phyloP scores from a whole-genome alignment of 164 flowering plant genomes.

The Sextonia rubra region DNA sequence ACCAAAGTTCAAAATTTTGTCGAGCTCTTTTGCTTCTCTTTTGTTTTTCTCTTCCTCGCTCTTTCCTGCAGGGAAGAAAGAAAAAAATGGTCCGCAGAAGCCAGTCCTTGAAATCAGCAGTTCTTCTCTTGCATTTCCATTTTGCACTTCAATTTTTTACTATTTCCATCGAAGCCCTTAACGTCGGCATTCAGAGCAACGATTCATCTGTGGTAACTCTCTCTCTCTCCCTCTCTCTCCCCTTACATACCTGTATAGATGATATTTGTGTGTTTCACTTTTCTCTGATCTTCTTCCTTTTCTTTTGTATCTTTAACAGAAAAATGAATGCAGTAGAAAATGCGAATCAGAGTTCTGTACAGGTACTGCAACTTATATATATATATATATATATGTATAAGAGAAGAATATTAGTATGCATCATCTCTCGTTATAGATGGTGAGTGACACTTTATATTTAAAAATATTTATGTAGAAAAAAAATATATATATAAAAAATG shows the following conservation, averaged over 20 bases:
- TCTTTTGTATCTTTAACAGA: slow-evolving; percentile 24
- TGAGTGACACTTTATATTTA: no score
- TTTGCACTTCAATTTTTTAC: slow-evolving; percentile 14
- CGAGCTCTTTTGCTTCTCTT: slow-evolving; percentile 4
- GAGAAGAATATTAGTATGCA: no score
- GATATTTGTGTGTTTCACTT: background rate
- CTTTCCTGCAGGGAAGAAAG: background rate
- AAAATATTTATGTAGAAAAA: no score
- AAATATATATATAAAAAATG: no score
- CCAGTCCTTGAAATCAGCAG: slow-evolving; percentile 19
- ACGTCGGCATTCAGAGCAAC: slow-evolving; percentile 40
- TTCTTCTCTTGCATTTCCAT: slow-evolving; percentile 15
- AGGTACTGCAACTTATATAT: slow-evolving; percentile 30
- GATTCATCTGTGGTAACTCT: slow-evolving; percentile 29
- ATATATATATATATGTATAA: no score
- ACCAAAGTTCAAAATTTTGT: slow-evolving; percentile 24
- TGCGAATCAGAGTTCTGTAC: slow-evolving; percentile 83
- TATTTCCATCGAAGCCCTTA: slow-evolving; percentile 33
- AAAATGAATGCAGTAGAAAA: slow-evolving; percentile 66
- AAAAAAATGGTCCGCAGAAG: slow-evolving; percentile 19
- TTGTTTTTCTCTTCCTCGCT: no score
- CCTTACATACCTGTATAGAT: no score
- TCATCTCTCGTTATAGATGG: no score
- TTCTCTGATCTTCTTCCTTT: background rate
- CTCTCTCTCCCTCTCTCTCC: background rate